Evolutionary conservation across 176 grass and related monocot genomes (phyloP).

Genomic region (Rhynchospora tenuis): DNA sequence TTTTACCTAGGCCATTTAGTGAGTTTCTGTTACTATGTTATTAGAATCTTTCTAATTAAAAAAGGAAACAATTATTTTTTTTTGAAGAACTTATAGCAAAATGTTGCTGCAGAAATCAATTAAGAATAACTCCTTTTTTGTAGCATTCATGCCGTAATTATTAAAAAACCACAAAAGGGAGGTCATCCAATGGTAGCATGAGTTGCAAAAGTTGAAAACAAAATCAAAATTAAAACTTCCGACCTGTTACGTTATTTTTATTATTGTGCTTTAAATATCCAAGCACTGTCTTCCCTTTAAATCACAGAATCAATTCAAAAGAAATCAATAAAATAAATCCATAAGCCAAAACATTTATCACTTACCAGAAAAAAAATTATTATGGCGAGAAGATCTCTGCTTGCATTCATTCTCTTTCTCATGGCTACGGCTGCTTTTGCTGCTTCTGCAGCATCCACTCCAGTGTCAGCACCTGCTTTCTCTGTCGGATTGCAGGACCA

Average conservation of each 20-base stretch:
- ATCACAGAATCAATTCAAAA: neutral
- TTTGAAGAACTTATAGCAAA: neutral
- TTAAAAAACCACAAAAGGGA: neutral
- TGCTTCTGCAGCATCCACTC: neutral
- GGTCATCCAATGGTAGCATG: neutral
- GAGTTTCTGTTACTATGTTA: neutral
- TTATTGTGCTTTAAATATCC: neutral
- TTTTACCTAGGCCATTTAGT: neutral
- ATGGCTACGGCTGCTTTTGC: neutral
- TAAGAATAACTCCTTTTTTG: neutral
- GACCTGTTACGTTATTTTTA: neutral
- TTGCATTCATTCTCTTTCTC: neutral
- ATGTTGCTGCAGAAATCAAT: neutral
- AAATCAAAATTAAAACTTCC: neutral
- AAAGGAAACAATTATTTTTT: neutral
- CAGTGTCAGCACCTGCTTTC: neutral
- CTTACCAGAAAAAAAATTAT: neutral
- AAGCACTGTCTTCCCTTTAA: neutral
- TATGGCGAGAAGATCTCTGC: constrained; percentile 7
- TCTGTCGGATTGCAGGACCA: neutral
- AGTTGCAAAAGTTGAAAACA: neutral
- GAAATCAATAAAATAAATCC: neutral
- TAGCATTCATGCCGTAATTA: neutral
- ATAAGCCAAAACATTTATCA: neutral
- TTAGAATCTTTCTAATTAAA: neutral